Evolutionary conservation across 257 asterid species (phyloP), one percentile per base, ranked within the genome.

Genomic region (Nicotiana knightiana): DNA sequence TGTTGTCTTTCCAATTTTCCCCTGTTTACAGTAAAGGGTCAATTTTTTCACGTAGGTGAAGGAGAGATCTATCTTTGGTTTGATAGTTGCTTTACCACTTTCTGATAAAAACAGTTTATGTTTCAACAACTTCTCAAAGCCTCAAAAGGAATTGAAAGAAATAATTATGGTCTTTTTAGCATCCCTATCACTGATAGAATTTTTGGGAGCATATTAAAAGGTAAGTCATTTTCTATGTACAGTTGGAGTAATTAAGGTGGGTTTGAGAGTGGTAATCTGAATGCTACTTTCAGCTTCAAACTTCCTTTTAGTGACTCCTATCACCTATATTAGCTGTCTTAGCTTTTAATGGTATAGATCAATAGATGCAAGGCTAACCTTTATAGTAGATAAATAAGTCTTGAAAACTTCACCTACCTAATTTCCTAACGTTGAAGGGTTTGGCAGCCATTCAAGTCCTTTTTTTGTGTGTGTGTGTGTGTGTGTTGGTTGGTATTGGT

Each of bases 131-230:
- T 85, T 86, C 81, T 85, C 76, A 81, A 81, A 58, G 84, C 86
- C 71, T 66, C 90, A 83, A 85, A 85, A 80, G 81, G 88, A 83
- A 86, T 86, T 64, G 80, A 80, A 86, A 86, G 86, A 75, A 85
- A 84, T 79, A 81, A 68, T 8, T 43, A 86, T 55, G 75, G 59
- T 82, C 70, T 76, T 81, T 83, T 77, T 8, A 15, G 82, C 89
- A 83, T 90, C 93, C 85, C 86, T 81, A 84, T 89, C 94, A n/a
- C 58, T 82, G 87, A 84, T 77, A 58, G 43, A 82, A 85, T 81
- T 84, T 79, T 82, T 76, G 81, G 93, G 87, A 81, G 54, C 86
- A 53, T 43, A 43, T 79, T 84, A 65, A 28, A 73, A 18, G 77
- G 81, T 10, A 46, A 39, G 91, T 88, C 94, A 63, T 87, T 88